These are phyloP conservation scores for Phaseolus lunatus DNA, from an alignment of 306 rosid genomes.

Conservation along the genomic window DNA sequence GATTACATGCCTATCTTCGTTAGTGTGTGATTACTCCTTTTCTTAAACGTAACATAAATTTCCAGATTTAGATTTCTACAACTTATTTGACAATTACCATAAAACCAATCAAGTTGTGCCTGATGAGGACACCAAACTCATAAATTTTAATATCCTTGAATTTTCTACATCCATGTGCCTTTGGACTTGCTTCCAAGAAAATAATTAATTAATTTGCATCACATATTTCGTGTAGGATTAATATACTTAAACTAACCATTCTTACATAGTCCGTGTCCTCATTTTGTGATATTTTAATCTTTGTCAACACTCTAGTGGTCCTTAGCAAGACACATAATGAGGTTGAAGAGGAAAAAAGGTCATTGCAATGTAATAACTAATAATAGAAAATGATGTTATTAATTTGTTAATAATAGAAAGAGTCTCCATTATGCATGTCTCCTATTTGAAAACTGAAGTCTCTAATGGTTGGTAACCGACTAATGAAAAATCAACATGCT, in stretches of 20 bases:
- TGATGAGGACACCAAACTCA: background rate
- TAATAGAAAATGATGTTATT: constrained; percentile 28
- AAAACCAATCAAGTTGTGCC: constrained; percentile 11
- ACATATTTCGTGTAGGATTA: constrained; percentile 6
- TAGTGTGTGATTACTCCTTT: background rate
- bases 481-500: constrained; percentile 11
- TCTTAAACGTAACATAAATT: background rate
- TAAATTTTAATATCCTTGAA: background rate
- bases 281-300: background rate
- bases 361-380: background rate
- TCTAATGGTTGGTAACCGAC: constrained; percentile 31
- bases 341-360: background rate
- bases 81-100: background rate
- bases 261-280: constrained; percentile 22
- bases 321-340: constrained; percentile 10
- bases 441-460: constrained; percentile 7
- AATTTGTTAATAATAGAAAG: background rate
- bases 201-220: background rate
- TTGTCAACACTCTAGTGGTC: constrained; percentile 1
- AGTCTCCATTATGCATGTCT: constrained; percentile 8
- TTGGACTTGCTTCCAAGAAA: constrained; percentile 6
- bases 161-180: background rate
- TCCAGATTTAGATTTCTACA: constrained; percentile 14
- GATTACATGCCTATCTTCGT: background rate
- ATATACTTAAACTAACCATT: background rate